A percentile compares a stretch with the other conserved stretches of the same genome.
Conservation (phyloP, 306 rosid genomes). For the Parietaria judaica region DNA sequence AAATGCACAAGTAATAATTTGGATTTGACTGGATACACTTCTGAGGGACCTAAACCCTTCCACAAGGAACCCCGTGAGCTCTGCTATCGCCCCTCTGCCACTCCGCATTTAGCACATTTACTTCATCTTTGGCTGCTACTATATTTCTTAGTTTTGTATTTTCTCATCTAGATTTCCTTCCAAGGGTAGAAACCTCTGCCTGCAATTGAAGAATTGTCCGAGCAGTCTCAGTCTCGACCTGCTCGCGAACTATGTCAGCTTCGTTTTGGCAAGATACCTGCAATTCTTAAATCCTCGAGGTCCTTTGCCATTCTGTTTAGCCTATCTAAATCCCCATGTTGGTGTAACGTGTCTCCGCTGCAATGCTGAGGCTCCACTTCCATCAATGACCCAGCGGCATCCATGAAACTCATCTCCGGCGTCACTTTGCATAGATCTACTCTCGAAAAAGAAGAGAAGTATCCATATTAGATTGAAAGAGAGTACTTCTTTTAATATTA, state of each 20-base stretch:
- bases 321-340: constrained; percentile 10
- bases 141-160: constrained; percentile 46
- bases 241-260: constrained; percentile 62
- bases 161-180: constrained; percentile 58
- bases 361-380: constrained; percentile 15
- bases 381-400: constrained; percentile 18
- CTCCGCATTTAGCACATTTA: constrained; percentile 38
- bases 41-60: constrained; percentile 86
- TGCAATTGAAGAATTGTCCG: constrained; percentile 83
- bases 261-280: constrained; percentile 50
- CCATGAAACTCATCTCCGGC: constrained; percentile 41
- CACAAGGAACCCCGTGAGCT: constrained; percentile 71
- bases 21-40: constrained; percentile 69
- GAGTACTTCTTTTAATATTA: no score
- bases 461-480: no score
- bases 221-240: constrained; percentile 89
- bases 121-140: constrained; percentile 61
- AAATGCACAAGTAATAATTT: constrained; percentile 61
- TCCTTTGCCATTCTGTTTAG: constrained; percentile 42
- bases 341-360: constrained; percentile 11
- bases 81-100: constrained; percentile 83
- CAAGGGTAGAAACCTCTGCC: constrained; percentile 72
- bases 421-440: constrained; percentile 40
- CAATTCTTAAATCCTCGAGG: constrained; percentile 56
- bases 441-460: constrained; percentile 31